Percentiles rank a stretch among this genome's conserved stretches.
phyloP scores from a whole-genome alignment of 1,139 yeast genomes.

The Suhomyces ambrosiae region DNA sequence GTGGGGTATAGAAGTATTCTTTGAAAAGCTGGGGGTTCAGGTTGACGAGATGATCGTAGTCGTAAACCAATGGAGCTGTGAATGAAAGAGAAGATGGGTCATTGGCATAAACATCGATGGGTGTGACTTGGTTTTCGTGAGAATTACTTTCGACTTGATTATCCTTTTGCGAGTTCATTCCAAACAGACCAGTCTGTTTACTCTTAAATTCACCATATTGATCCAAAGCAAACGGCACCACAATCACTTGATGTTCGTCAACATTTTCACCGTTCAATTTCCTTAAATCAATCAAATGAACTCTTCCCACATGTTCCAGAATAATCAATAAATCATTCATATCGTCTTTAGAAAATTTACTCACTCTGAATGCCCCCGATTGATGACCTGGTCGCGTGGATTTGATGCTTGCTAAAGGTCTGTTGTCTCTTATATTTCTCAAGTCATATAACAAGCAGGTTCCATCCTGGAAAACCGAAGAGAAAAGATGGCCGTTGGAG shows the following conservation, averaged over 20 bases:
- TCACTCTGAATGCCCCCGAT: conserved; percentile 62
- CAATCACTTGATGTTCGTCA: conserved; percentile 70
- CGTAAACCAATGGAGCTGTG: conserved; percentile 49
- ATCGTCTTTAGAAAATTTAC: conserved; percentile 67
- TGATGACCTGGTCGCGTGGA: conserved; percentile 65
- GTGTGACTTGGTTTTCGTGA: not conserved
- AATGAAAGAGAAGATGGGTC: conserved; percentile 18
- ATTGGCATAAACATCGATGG: not conserved
- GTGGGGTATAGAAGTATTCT: conserved; percentile 37
- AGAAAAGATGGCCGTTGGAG: conserved; percentile 69
- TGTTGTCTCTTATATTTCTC: conserved; percentile 47
- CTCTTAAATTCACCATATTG: conserved; percentile 37
- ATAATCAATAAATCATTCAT: conserved; percentile 75
- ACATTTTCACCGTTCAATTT: conserved; percentile 42
- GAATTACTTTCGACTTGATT: too few species aligned
- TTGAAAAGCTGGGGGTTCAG: conserved; percentile 44
- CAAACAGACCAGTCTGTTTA: conserved; percentile 1
- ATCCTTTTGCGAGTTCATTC: not conserved
- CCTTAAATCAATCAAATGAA: conserved; percentile 79
- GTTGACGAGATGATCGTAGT: conserved; percentile 43
- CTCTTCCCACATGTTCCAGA: conserved; percentile 83
- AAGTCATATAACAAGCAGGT: conserved; percentile 74
- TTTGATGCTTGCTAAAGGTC: conserved; percentile 55
- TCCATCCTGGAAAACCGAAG: conserved; percentile 87
- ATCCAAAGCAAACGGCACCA: conserved; percentile 50